Base-by-base conservation (phyloP, 2,329 filamentous ascomycete species). In the Penicillium sp. region DNA sequence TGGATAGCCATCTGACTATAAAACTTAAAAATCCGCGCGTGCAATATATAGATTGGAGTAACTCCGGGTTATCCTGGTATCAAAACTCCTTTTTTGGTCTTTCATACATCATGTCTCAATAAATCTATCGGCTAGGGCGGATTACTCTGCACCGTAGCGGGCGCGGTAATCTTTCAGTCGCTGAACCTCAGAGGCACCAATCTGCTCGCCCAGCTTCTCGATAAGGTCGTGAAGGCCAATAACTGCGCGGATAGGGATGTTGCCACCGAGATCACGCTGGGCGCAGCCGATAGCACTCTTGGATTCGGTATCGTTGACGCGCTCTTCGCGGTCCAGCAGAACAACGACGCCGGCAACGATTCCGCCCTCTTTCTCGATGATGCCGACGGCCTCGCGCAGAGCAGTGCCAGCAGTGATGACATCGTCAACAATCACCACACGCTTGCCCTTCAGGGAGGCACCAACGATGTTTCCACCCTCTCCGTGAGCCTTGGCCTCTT, bases 341-440 rank as follows among this genome's bases (percentile, higher is more conserved):
- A 99, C 89, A 17, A 97, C 83, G 51, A 97, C 92, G 24, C 91
- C 93, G 3, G 88, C 89, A 18, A 97, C 85, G 44, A 83, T 84
- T 1, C 93, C 94, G 2, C 93, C 94, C 70, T 96, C 88, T 63
- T 84, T 84, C 64, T 85, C 82, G 69, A 97, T 96, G 73, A 96
- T 94, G 48, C 85, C 85, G 54, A 97, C 91, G 12, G 93, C 91
- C 73, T 97, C 92, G 52, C 91, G 83, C 77, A 97, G 92, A 33
- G 94, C 94, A 1, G 92, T 97, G 23, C 94, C 94, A 0, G 91
- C 93, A 1, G 92, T 97, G 66, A 97, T 93, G 51, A 99, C 93
- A 75, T 97, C 94, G 78, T 99, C 94, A 33, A 99, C 87, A 62
- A 99, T 89, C 27, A 99, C 80, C 13, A 97, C 85, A 54, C 83